phyloP scores from a whole-genome alignment of 805 yeast genomes.

The Ogataea polymorpha region DNA sequence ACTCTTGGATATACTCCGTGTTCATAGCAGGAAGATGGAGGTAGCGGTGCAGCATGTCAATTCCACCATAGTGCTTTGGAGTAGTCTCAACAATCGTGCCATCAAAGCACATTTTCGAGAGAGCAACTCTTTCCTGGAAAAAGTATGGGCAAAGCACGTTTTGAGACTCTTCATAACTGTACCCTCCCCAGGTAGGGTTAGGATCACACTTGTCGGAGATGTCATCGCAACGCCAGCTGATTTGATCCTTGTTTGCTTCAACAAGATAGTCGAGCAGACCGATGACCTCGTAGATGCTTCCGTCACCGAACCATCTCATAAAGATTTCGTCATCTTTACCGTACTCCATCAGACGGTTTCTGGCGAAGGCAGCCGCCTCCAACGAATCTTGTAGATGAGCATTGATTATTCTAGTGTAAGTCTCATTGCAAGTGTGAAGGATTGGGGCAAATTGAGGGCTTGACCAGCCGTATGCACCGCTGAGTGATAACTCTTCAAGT shows the following conservation, averaged over 20 bases:
- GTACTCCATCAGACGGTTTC: conserved; percentile 3
- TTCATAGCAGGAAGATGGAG: conserved; percentile 33
- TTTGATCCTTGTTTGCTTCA: not conserved
- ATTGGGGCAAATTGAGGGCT: conserved; percentile 1
- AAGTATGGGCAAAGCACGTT: not conserved
- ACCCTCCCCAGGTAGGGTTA: not conserved
- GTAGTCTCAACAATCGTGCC: conserved; percentile 32
- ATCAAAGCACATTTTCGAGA: conserved; percentile 29
- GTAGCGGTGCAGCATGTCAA: conserved; percentile 38
- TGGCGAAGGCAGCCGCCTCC: conserved; percentile 8
- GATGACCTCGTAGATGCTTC: not conserved
- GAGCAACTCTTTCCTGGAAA: not conserved
- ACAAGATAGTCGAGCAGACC: not conserved
- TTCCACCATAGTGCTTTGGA: conserved; percentile 33
- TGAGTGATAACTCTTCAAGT: conserved; percentile 1
- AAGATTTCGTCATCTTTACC: not conserved
- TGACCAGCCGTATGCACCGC: conserved; percentile 1
- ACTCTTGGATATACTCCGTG: conserved; percentile 35
- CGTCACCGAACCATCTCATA: not conserved
- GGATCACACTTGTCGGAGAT: not conserved
- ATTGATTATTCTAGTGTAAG: not conserved
- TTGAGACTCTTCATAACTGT: not conserved
- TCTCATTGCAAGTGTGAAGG: conserved; percentile 1
- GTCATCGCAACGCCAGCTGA: not conserved
- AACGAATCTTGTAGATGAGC: conserved; percentile 1